phyloP scores from a whole-genome alignment of 2,329 filamentous ascomycete species.

The Helminthosporium solani region DNA sequence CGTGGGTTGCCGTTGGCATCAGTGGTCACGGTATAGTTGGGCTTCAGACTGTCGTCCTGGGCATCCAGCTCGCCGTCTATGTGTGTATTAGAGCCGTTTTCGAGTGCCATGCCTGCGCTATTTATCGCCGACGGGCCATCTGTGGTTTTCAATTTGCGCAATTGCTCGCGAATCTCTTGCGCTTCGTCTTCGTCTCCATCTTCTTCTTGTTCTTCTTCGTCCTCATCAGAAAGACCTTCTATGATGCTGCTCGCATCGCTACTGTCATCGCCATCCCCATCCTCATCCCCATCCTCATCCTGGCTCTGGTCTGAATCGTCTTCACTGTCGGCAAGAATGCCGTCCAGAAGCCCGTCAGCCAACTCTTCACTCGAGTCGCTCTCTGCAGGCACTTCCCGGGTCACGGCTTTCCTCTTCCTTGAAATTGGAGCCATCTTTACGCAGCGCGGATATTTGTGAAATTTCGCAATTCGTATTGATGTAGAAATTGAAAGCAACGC shows the following conservation, averaged over 20 bases:
- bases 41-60: conserved; percentile 32
- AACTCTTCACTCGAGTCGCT: conserved; percentile 39
- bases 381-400: conserved; percentile 35
- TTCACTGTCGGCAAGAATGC: conserved; percentile 46
- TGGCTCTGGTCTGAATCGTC: conserved; percentile 38
- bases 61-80: conserved; percentile 29
- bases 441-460: conserved; percentile 4
- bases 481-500: too few relatives aligned
- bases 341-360: conserved; percentile 43
- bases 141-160: conserved; percentile 45
- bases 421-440: conserved; percentile 48
- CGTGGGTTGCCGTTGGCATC: conserved; percentile 90
- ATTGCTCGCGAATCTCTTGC: conserved; percentile 47
- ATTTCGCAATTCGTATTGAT: background rate
- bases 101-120: conserved; percentile 15
- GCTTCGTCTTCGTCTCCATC: conserved; percentile 37
- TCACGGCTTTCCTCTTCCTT: conserved; percentile 49
- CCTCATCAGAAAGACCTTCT: conserved; percentile 34
- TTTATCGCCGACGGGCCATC: conserved; percentile 23
- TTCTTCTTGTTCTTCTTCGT: conserved; percentile 32
- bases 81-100: conserved; percentile 16
- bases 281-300: conserved; percentile 19
- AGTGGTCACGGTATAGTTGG: conserved; percentile 63
- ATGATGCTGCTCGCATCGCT: conserved; percentile 36
- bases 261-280: conserved; percentile 18